Base-by-base conservation (phyloP, 495 filamentous ascomycete species). In the Penicillium turbatum region DNA sequence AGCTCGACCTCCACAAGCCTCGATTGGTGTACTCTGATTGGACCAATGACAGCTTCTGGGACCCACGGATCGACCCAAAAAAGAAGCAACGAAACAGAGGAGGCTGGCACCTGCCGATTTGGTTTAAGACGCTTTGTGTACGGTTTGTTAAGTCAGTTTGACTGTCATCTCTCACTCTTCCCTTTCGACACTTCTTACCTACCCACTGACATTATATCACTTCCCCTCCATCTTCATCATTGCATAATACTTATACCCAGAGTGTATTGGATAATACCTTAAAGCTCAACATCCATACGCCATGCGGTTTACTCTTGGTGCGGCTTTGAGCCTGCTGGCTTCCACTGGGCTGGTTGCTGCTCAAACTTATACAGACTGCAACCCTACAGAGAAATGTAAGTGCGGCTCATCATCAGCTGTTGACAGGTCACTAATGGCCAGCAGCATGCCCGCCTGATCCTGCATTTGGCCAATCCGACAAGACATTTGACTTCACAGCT, bases 281-380 rank as follows among this genome's bases (percentile, higher is more conserved):
- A 29, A 37, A 16, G 12, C 8, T 44, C 17, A 16, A 26, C 30
- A 40, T 46, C 16, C 9, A 15, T 27, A 29, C 56, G 64, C 38
- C 56, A 75, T 75, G 72, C 61, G 51, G 36, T 44, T 70, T 35
- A 53, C 53, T 49, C 54, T 67, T 24, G 46, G 59, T 48, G 59
- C 56, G 53, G 60, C 66, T 29, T 16, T 66, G 46, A 44, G 61
- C 54, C 54, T 74, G 27, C 44, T 76, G 29, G 59, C 55, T 26
- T 66, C 54, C 13, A 50, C 65, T 6, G 38, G 53, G 34, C 57
- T 82, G 55, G 82, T 75, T 30, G 66, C 76, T 56, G 88, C 84
- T 42, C 89, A 93, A 76, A 93, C 89, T 34, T 86, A 77, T 62
- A 86, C 85, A 16, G 73, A 71, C 54, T 95, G 89, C 69, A 86